These are phyloP conservation scores for Pseudevernia furfuracea DNA, from an alignment of 495 filamentous ascomycete genomes.

Conservation along the genomic window DNA sequence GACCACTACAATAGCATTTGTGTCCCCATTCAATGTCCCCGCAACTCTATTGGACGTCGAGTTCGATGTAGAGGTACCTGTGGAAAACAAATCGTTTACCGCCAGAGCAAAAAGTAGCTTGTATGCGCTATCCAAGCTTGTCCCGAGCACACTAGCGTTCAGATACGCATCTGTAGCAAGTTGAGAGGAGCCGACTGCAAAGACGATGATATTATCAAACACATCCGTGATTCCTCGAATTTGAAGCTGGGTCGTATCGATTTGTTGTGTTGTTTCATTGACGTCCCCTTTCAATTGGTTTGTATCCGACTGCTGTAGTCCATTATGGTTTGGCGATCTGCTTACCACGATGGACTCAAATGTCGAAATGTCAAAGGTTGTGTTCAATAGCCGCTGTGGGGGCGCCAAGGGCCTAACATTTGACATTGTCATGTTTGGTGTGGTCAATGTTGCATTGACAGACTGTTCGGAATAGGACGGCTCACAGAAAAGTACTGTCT, in stretches of 20 bases:
- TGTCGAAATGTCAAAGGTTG: conserved; percentile 31
- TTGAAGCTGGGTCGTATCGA: background rate
- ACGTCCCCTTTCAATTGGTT: conserved; percentile 11
- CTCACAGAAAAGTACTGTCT: conserved; percentile 34
- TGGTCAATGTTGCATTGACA: conserved; percentile 29
- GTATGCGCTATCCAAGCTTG: conserved; percentile 31
- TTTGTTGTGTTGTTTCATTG: background rate
- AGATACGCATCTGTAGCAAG: conserved; percentile 25
- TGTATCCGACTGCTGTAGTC: background rate
- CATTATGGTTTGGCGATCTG: background rate
- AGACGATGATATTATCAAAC: conserved; percentile 27
- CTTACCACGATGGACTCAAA: conserved; percentile 32
- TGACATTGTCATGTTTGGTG: conserved; percentile 11
- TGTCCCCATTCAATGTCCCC: conserved; percentile 10
- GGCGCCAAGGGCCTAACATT: conserved; percentile 18
- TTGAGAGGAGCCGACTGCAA: conserved; percentile 26
- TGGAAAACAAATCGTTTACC: conserved; percentile 26
- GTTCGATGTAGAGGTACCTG: background rate
- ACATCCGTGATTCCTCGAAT: background rate
- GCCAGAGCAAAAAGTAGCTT: conserved; percentile 34
- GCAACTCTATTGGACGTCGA: background rate
- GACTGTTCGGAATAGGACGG: conserved; percentile 34
- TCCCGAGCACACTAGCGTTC: conserved; percentile 25
- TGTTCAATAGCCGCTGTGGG: conserved; percentile 20
- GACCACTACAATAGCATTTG: conserved; percentile 32